A percentile compares a stretch with the other conserved stretches of the same genome.
Conservation (phyloP, 1,284 basidiomycete species). For the Moniliella sp. region DNA sequence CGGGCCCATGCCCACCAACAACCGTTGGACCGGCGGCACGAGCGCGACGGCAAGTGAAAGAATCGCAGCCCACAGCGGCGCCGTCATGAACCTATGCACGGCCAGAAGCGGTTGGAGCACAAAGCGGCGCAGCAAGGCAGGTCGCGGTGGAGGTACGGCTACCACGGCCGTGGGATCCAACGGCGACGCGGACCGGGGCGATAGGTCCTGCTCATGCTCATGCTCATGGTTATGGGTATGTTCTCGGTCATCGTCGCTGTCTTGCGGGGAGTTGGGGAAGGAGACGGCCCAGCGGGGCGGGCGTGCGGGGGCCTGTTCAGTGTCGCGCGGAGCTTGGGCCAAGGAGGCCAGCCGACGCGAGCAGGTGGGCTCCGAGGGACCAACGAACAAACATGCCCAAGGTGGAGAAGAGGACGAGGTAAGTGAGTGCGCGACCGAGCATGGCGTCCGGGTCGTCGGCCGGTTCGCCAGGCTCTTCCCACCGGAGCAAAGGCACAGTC, state of each 20-base stretch:
- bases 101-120: slow-evolving; percentile 14
- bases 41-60: slow-evolving; percentile 60
- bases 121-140: slow-evolving; percentile 1
- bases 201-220: slow-evolving; percentile 6
- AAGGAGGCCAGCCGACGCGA: too few species aligned
- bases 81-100: slow-evolving; percentile 62
- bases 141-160: background rate
- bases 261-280: slow-evolving; percentile 19
- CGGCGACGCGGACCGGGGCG: slow-evolving; percentile 7
- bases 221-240: slow-evolving; percentile 8
- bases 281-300: slow-evolving; percentile 10
- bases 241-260: slow-evolving; percentile 7
- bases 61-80: slow-evolving; percentile 42
- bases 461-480: slow-evolving; percentile 41
- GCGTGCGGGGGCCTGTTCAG: too few species aligned
- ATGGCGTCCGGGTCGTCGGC: slow-evolving; percentile 64
- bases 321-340: too few species aligned
- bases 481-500: slow-evolving; percentile 61
- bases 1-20: slow-evolving; percentile 30
- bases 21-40: slow-evolving; percentile 43
- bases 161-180: slow-evolving; percentile 7
- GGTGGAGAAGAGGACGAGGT: slow-evolving; percentile 74
- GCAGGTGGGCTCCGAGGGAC: slow-evolving; percentile 35
- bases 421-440: slow-evolving; percentile 74
- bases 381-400: slow-evolving; percentile 52